Evolutionary conservation across 768 basidiomycete species (phyloP), one percentile per base, ranked within the genome.

Genomic region (Amanita thiersii): DNA sequence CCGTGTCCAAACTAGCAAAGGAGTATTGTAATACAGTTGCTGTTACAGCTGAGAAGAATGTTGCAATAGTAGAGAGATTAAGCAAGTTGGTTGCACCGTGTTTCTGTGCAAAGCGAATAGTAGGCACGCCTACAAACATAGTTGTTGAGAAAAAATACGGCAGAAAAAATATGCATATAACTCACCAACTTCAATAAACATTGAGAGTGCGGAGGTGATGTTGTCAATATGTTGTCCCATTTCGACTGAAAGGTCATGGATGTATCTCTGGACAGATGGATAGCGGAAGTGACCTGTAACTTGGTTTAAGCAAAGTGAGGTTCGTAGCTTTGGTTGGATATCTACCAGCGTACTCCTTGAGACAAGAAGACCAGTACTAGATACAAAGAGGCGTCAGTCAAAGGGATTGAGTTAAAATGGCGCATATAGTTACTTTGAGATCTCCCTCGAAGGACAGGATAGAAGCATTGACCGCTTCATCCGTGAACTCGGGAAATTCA

Each of bases 341-440:
- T 10, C 42, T 50, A 77, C 81, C 75, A 50, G 68, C 57, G 50
- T 84, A 87, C 44, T 75, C 75, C 46, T 66, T 68, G 37, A 87
- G 58, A 53, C 81, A 84, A 29, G 79, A 81, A 8, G 82, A 70
- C 84, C 84, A 85, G 48, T 85, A 84, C 80, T 83, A 37, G n/a
- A 39, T 17, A 10, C n/a, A n/a, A n/a, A n/a, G n/a, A n/a, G 42
- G 18, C 20, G 21, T 17, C 14, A n/a, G 46, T 45, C 6, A 50
- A 25, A 15, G 46, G 39, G 37, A 26, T 10, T 20, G 19, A 7
- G 32, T 24, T 14, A 14, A 25, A 31, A 17, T 12, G 33, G 33
- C 12, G 25, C 8, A 37, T 49, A 41, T 37, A 48, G 64, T 35
- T 48, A 79, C 81, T 64, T 74, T 77, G 25, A 86, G 62, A 56